Evolutionary conservation across 495 filamentous ascomycete genomes (phyloP), one percentile per base, ranked within the genome.

Genomic region (Aspergillus avenaceus): DNA sequence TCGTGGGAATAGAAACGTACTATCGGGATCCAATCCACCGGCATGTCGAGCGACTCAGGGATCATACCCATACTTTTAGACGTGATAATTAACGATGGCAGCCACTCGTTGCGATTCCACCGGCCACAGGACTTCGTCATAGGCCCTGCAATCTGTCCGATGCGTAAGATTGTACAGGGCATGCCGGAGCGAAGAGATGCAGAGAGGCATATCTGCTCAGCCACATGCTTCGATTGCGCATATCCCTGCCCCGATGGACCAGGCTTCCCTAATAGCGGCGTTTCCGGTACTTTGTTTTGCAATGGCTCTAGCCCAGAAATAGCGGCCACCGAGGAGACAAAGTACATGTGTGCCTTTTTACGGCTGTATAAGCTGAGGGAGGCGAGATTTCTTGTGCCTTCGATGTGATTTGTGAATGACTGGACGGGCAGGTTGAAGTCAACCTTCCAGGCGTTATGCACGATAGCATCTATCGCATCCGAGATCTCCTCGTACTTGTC

Each of bases 371-470:
- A 38, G 43, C 68, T 68, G 40, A 84, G 79, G 38, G 79, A 67
- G 3, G 74, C 63, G 7, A 84, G 60, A 32, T 72, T 66, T 27
- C 71, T 63, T 11, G 81, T 67, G 7, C 79, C 76, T 4, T 58
- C 58, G 19, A 84, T 70, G 44, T 80, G 72, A 47, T 77, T 69
- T 55, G 78, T 72, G 36, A 84, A 85, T 0, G 76, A 78, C 21
- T 70, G 67, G 29, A 83, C 61, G 0, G 78, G 60, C 27, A 71
- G 67, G 55, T 84, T 82, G 70, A 84, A 85, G 60, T 85, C 74
- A 24, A 85, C 80, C 0, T 72, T 73, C 83, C 82, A 86, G 40
- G 79, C 76, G 62, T 80, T 82, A 64, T 85, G 81, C 54, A 84
- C 78, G 28, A 85, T 66, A 16, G 71, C 41, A 70, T 79, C 34